Evolutionary conservation across 1,284 basidiomycete species (phyloP).

Genomic region (Pyrrhoderma lamaoense): DNA sequence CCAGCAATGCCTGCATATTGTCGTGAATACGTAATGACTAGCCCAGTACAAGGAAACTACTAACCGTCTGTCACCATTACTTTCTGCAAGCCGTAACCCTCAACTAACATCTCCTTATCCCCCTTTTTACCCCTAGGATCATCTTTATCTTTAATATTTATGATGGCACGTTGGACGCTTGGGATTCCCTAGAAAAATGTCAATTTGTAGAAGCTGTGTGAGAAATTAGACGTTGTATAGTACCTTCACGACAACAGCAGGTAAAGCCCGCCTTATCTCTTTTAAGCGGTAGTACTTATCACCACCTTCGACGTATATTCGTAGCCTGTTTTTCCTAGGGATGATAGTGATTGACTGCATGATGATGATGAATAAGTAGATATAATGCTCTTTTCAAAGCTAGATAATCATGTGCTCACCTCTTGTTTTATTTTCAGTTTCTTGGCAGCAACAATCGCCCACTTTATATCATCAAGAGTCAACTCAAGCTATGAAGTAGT

Average conservation of each 20-base stretch:
- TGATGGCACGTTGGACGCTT: slow-evolving; percentile 83
- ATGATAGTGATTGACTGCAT: slow-evolving; percentile 65
- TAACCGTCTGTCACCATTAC: slow-evolving; percentile 96
- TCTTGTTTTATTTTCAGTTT: slow-evolving; percentile 93
- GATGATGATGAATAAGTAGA: not conserved
- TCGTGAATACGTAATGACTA: not conserved
- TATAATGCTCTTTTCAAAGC: not conserved
- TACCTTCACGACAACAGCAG: slow-evolving; percentile 86
- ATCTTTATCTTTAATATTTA: slow-evolving; percentile 84
- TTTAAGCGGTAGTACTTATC: slow-evolving; percentile 88
- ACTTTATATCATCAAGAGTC: slow-evolving; percentile 89
- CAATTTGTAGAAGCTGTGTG: not conserved
- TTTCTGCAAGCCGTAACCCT: slow-evolving; percentile 95
- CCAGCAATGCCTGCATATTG: slow-evolving; percentile 76
- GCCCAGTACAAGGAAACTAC: slow-evolving; percentile 14
- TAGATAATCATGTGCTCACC: slow-evolving; percentile 30
- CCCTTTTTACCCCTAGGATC: slow-evolving; percentile 70
- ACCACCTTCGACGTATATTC: slow-evolving; percentile 79
- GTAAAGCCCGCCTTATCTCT: slow-evolving; percentile 74
- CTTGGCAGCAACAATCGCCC: slow-evolving; percentile 80
- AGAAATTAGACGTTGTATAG: slow-evolving; percentile 10
- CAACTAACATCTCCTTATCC: slow-evolving; percentile 84
- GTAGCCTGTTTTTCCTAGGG: slow-evolving; percentile 71
- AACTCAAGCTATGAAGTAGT: slow-evolving; percentile 69
- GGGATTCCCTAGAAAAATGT: slow-evolving; percentile 58